Percentiles rank a stretch among this genome's conserved stretches.
Conservation (phyloP, 805 yeast species). For the Kodamaea kakaduensis region DNA sequence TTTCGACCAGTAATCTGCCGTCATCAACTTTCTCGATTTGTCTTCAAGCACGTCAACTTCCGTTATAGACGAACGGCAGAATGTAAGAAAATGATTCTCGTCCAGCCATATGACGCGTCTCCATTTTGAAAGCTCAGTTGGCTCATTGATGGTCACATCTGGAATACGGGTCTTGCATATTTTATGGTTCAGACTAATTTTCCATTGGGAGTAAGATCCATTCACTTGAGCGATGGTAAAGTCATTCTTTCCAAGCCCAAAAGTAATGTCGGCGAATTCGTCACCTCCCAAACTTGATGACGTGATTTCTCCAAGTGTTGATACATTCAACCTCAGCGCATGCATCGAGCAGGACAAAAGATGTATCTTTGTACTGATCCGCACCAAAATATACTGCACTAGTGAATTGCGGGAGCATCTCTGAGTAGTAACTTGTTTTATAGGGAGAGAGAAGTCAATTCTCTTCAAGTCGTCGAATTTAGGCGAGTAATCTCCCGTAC, state of each 20-base stretch:
- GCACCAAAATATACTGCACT: constrained; percentile 29
- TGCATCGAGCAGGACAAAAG: constrained; percentile 24
- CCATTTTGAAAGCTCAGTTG: constrained; percentile 54
- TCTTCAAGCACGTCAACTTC: constrained; percentile 22
- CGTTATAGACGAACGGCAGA: constrained; percentile 43
- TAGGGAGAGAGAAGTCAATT: constrained; percentile 26
- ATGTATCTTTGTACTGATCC: constrained; percentile 34
- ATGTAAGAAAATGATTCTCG: constrained; percentile 23
- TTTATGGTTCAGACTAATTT: constrained; percentile 10
- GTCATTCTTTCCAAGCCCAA: constrained; percentile 37
- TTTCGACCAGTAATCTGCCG: constrained; percentile 52
- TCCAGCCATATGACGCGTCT: constrained; percentile 48
- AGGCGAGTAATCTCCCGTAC: neutral
- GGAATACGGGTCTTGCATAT: too few relatives aligned
- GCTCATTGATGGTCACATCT: constrained; percentile 30
- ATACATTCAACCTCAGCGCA: constrained; percentile 3
- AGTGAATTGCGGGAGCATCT: constrained; percentile 16
- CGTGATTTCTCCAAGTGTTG: constrained; percentile 17
- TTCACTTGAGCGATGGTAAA: constrained; percentile 41
- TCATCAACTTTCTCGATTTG: constrained; percentile 31
- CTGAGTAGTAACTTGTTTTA: constrained; percentile 38
- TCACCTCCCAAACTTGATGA: constrained; percentile 23
- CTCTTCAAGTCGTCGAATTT: constrained; percentile 14
- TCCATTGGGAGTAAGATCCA: constrained; percentile 50
- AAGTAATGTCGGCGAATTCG: constrained; percentile 43